A percentile compares a stretch with the other conserved stretches of the same genome.
These are phyloP conservation scores for Ogataea hybrid DNA, from an alignment of 1,139 yeast species.

Conservation along the genomic window DNA sequence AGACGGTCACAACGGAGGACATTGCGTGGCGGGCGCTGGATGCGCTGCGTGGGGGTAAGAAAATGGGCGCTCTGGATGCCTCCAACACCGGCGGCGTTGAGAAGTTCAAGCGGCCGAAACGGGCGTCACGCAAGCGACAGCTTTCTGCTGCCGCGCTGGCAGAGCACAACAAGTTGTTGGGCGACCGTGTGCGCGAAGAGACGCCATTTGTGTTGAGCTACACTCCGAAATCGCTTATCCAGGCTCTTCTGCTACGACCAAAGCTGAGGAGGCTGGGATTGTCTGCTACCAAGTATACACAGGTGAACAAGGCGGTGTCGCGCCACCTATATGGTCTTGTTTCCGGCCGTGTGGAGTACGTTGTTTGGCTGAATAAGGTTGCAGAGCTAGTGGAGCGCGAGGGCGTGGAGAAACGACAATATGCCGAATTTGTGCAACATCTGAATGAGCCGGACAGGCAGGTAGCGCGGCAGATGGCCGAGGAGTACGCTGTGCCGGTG, in stretches of 20 bases:
- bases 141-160: constrained; percentile 26
- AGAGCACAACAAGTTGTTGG: constrained; percentile 15
- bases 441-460: constrained; percentile 8
- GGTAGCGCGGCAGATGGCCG: constrained; percentile 5
- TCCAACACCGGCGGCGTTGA: neutral
- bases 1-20: constrained; percentile 3
- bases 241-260: constrained; percentile 29
- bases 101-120: constrained; percentile 12
- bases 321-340: constrained; percentile 25
- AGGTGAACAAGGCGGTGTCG: constrained; percentile 29
- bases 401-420: constrained; percentile 15
- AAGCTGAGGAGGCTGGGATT: constrained; percentile 20
- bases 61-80: constrained; percentile 2
- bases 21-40: constrained; percentile 19
- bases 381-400: constrained; percentile 26
- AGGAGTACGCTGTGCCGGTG: constrained; percentile 9
- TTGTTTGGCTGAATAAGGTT: constrained; percentile 23
- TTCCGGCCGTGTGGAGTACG: constrained; percentile 15
- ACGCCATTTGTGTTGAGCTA: constrained; percentile 13
- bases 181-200: constrained; percentile 3
- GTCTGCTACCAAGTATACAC: constrained; percentile 25
- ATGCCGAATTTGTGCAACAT: constrained; percentile 11
- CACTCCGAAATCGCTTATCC: constrained; percentile 30
- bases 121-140: constrained; percentile 5
- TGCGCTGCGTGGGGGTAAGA: constrained; percentile 13